Evolutionary conservation across 768 basidiomycete species (phyloP).

Genomic region (Amanita subjunquillea): DNA sequence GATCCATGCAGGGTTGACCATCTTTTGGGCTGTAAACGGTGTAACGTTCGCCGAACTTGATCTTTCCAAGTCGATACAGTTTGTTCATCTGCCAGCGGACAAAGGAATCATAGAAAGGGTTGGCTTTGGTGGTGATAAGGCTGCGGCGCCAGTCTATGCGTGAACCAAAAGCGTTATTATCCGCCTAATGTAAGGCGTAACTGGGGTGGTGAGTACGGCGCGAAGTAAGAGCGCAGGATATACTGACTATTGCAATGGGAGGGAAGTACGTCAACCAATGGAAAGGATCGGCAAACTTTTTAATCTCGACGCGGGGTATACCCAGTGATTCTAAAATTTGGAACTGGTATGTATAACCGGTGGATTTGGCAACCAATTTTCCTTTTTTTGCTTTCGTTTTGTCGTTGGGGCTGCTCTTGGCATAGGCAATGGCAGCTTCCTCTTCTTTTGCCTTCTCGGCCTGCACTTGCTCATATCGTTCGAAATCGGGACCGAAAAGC

Average conservation of each 20-base stretch:
- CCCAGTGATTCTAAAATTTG: conserved; percentile 97
- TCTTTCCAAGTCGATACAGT: conserved; percentile 75
- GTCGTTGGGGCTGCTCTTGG: conserved; percentile 12
- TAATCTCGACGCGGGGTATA: conserved; percentile 82
- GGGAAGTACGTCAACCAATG: conserved; percentile 95
- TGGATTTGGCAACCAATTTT: conserved; percentile 86
- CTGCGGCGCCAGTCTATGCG: conserved; percentile 95
- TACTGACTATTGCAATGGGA: conserved; percentile 77
- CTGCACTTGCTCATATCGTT: conserved; percentile 44
- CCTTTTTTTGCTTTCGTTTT: conserved; percentile 90
- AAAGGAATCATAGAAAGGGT: conserved; percentile 96
- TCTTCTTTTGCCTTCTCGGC: conserved; percentile 36
- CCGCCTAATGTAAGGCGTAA: conserved; percentile 22
- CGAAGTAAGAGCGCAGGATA: background rate
- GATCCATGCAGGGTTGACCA: conserved; percentile 99
- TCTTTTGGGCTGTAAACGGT: conserved; percentile 99
- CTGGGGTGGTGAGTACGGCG: background rate
- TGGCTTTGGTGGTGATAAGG: conserved; percentile 90
- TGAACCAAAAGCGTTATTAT: conserved; percentile 83
- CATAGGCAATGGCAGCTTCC: conserved; percentile 27
- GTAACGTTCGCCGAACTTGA: conserved; percentile 97
- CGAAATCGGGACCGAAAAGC: conserved; percentile 87
- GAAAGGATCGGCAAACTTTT: conserved; percentile 92
- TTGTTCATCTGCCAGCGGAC: conserved; percentile 98
- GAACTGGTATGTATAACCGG: conserved; percentile 94